Evolutionary conservation across 768 basidiomycete species (phyloP), one percentile per base, ranked within the genome.

Genomic region (Rhodotorula taiwanensis): DNA sequence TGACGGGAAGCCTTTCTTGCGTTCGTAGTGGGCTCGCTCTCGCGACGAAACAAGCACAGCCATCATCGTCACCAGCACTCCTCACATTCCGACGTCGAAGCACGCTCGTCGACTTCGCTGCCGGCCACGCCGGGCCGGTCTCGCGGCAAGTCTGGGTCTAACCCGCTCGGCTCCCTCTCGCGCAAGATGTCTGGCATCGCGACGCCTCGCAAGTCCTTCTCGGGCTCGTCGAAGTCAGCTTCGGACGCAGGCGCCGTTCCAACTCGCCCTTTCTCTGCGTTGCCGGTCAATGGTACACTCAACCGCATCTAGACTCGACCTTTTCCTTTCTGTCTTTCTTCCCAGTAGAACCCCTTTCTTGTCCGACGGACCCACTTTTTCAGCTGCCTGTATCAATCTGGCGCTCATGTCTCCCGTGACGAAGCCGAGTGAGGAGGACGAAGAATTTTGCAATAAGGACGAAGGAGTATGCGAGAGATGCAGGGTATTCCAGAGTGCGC

Each of bases 21-120:
- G n/a, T n/a, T 23, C 6, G 21, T 49, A 66, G 66, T 67, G 27
- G 66, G 61, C 11, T 48, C 44, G 30, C 58, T 69, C 27, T 53
- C 58, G 1, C 57, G 67, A 11, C 44, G 52, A 2, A 58, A 59
- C 53, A 27, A 47, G 5, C 50, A 62, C 61, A 41, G 43, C 23
- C 52, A 61, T 39, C 53, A 52, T 16, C 45, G 41, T 0, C 42
- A 27, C 33, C 33, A 6, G 18, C 47, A 50, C 42, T 49, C 47
- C 15, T 43, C 49, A 33, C 34, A 44, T 27, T 52, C 42, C 10
- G 48, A 55, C 31, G 18, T 20, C 9, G 41, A 41, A 3, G 15
- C 58, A 11, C 48, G 42, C 13, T 51, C 64, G 47, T 31, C 52
- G 2, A 44, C 63, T 3, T 48, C 58, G 33, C 27, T 45, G 11